phyloP scores from a whole-genome alignment of 306 rosid genomes.

The Quercus glauca region DNA sequence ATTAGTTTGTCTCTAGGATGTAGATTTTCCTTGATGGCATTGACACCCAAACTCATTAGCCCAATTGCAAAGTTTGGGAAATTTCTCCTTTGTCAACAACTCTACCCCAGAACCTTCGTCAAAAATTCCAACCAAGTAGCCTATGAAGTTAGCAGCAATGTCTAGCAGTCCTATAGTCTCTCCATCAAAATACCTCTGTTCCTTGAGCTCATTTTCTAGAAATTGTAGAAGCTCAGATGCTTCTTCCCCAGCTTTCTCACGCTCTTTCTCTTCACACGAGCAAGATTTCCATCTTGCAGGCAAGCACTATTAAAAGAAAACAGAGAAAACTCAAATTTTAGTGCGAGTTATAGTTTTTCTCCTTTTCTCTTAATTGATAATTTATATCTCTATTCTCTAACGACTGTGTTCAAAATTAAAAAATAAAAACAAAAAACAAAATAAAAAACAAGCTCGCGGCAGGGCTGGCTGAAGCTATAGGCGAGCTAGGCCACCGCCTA shows the following conservation, averaged over 20 bases:
- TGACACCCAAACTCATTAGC: conserved; percentile 28
- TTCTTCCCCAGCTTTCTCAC: conserved; percentile 35
- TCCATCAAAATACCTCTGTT: conserved; percentile 58
- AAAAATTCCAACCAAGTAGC: conserved; percentile 39
- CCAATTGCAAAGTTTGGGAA: conserved; percentile 48
- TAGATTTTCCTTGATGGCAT: conserved; percentile 24
- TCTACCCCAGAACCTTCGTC: conserved; percentile 41
- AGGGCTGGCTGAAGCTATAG: no score
- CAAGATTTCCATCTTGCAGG: conserved; percentile 22
- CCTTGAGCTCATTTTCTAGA: conserved; percentile 54
- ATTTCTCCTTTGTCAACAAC: conserved; percentile 29
- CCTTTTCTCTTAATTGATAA: no score
- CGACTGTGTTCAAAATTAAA: no score
- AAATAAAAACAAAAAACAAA: no score
- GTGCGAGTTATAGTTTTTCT: no score
- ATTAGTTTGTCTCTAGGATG: conserved; percentile 39
- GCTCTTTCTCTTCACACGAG: conserved; percentile 21
- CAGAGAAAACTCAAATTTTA: neutral
- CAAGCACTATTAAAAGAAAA: conserved; percentile 6
- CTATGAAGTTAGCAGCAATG: conserved; percentile 38
- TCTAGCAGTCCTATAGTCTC: conserved; percentile 47
- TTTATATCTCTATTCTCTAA: no score
- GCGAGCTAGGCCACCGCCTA: no score
- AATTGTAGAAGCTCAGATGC: conserved; percentile 21
- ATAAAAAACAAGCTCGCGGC: no score